These are phyloP conservation scores for Boletus fagicola DNA, from an alignment of 768 basidiomycete genomes.

Conservation along the genomic window DNA sequence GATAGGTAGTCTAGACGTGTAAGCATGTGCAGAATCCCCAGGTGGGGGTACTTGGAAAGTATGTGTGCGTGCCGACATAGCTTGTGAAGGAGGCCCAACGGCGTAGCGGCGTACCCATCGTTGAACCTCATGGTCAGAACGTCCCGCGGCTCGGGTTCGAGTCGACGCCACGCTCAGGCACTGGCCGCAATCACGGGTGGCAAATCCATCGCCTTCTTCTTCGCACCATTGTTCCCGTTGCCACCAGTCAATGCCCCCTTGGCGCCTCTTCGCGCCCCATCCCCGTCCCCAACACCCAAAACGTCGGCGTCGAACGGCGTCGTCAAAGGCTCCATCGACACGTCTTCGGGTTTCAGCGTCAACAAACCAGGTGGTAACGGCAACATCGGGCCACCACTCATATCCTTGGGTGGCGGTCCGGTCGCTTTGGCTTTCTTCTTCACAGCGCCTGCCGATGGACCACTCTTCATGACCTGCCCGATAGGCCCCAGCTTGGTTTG, in stretches of 20 bases:
- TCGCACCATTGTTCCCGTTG: constrained; percentile 12
- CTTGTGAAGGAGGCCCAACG: background rate
- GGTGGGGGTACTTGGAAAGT: background rate
- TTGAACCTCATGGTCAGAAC: background rate
- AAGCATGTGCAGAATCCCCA: background rate
- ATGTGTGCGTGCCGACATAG: constrained; percentile 1
- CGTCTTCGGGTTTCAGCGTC: constrained; percentile 19
- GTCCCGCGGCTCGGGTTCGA: background rate
- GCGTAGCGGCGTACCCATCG: background rate
- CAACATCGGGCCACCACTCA: constrained; percentile 14
- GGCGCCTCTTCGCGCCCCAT: constrained; percentile 7
- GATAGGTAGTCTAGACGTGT: constrained; percentile 19
- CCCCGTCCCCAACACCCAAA: constrained; percentile 1
- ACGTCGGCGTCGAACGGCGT: constrained; percentile 14
- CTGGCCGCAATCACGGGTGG: constrained; percentile 38
- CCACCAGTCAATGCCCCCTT: constrained; percentile 13
- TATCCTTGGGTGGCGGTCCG: constrained; percentile 25
- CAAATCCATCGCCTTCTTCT: constrained; percentile 31
- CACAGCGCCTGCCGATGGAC: constrained; percentile 40
- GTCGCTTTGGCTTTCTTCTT: constrained; percentile 58
- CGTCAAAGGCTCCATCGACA: constrained; percentile 19
- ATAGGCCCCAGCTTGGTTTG: constrained; percentile 78
- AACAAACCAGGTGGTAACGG: constrained; percentile 22
- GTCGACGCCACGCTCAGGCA: constrained; percentile 20
- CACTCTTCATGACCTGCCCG: constrained; percentile 66